Evolutionary conservation across 805 yeast genomes (phyloP).

Genomic region (Wickerhamiella kurtzmanii): DNA sequence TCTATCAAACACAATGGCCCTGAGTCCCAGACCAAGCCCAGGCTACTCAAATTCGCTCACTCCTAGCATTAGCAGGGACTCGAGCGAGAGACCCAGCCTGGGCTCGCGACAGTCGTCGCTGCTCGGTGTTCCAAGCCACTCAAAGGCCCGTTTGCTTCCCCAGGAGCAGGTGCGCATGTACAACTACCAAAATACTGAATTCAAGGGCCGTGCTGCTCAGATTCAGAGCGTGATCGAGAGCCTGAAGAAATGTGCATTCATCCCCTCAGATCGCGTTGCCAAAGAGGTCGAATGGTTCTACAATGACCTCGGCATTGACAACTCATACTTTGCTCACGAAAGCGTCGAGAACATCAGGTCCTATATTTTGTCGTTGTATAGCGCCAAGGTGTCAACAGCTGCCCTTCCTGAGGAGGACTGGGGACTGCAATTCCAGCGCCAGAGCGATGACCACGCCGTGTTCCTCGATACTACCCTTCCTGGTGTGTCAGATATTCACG

Average conservation of each 20-base stretch:
- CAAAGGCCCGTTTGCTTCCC: conserved; percentile 17
- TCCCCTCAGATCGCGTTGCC: conserved; percentile 78
- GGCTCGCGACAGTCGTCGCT: conserved; percentile 14
- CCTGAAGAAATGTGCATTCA: conserved; percentile 70
- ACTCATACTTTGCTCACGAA: conserved; percentile 80
- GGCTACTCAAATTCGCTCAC: conserved; percentile 1
- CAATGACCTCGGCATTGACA: conserved; percentile 76
- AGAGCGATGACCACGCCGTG: conserved; percentile 75
- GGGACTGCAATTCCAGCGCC: conserved; percentile 65
- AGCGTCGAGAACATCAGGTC: conserved; percentile 65
- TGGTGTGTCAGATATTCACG: conserved; percentile 33
- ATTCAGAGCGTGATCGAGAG: conserved; percentile 67
- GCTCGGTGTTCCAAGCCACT: conserved; percentile 21
- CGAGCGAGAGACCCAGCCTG: not conserved
- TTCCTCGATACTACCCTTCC: conserved; percentile 65
- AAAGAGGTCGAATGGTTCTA: conserved; percentile 84
- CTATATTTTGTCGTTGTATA: conserved; percentile 77
- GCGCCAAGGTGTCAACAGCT: conserved; percentile 76
- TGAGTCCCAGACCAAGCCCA: conserved; percentile 3
- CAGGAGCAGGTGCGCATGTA: conserved; percentile 37
- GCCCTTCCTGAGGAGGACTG: conserved; percentile 33
- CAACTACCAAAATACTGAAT: conserved; percentile 43
- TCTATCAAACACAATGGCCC: conserved; percentile 2
- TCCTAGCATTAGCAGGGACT: not conserved
- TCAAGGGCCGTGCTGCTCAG: conserved; percentile 70